Evolutionary conservation across 768 basidiomycete genomes (phyloP), one percentile per base, ranked within the genome.

Genomic region (Amylocystis lapponica): DNA sequence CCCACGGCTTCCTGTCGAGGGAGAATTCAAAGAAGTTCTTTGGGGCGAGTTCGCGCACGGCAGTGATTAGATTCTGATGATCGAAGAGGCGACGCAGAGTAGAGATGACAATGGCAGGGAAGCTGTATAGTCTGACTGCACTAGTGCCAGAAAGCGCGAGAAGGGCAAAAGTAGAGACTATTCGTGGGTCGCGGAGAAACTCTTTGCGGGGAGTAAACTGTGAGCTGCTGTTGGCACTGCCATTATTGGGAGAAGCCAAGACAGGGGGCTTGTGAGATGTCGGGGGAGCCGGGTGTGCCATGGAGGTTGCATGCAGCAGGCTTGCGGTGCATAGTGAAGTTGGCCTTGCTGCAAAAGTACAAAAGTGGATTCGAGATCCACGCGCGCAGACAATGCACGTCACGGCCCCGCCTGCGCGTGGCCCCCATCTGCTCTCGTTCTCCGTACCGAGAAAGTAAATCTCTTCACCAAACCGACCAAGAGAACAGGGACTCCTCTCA

Each of bases 1-100:
- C 67, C 86, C 86, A 88, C 33, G 85, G 85, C 63, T 80, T 86
- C 22, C 76, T 78, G 26, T 78, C 72, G 27, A 88, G 67, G 21
- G 70, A 62, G 48, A 86, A 82, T 63, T 88, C 84, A 59, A 67
- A 78, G 44, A 83, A 69, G 50, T 77, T 78, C 36, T 80, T 75
- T 11, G 65, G 51, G 0, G 66, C 48, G 57, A 83, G 76, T 62
- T 86, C 78, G 32, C 79, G 69, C 41, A 70, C 70, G 39, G 65
- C 62, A 33, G 68, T 59, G 23, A 78, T 67, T 54, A 57, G 63
- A 51, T 53, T 66, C 51, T 55, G 69, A 49, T 56, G 52, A 41
- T 81, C 76, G 42, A 87, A 71, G 48, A 79, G 68, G 41, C 66
- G 71, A 39, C 78, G 76, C 23, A 87, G 66, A 43, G 73, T 66